A percentile compares a stretch with the other conserved stretches of the same genome.
These are phyloP conservation scores for Fusarium acutatum DNA, from an alignment of 2,329 filamentous ascomycete species.

Conservation along the genomic window DNA sequence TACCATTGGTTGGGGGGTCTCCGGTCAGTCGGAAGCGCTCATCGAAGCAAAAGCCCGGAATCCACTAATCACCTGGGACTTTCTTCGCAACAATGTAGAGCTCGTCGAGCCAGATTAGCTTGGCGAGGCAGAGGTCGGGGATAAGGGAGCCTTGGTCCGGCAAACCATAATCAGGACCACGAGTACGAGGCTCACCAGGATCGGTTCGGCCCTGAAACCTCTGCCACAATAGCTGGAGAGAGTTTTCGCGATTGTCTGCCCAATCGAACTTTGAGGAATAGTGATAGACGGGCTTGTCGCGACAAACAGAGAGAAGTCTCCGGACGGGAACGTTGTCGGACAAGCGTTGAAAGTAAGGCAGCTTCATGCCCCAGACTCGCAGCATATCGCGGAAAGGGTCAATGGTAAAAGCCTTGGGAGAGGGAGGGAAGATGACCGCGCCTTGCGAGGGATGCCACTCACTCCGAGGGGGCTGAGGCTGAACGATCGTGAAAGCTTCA, in stretches of 20 bases:
- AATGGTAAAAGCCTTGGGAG: neutral
- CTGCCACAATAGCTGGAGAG: neutral
- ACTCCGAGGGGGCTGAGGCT: neutral
- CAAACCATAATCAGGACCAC: no score
- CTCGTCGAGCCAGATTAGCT: neutral
- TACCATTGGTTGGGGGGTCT: neutral
- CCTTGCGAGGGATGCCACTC: neutral
- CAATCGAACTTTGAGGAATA: neutral
- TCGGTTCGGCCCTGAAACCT: neutral
- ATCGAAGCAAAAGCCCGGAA: neutral
- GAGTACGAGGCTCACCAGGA: neutral
- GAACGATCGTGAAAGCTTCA: neutral
- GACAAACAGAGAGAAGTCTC: neutral
- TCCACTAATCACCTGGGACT: neutral
- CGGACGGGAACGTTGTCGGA: neutral
- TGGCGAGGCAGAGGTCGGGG: neutral
- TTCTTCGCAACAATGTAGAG: neutral
- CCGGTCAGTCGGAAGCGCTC: neutral
- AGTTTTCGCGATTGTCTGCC: neutral
- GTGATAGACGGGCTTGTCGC: neutral
- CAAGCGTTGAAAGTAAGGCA: neutral
- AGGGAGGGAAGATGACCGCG: neutral
- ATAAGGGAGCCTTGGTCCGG: no score
- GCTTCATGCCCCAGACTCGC: neutral
- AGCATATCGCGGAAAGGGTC: neutral